These are phyloP conservation scores for Beta lomatogona DNA, from an alignment of 179 eudicot genomes.

Conservation along the genomic window DNA sequence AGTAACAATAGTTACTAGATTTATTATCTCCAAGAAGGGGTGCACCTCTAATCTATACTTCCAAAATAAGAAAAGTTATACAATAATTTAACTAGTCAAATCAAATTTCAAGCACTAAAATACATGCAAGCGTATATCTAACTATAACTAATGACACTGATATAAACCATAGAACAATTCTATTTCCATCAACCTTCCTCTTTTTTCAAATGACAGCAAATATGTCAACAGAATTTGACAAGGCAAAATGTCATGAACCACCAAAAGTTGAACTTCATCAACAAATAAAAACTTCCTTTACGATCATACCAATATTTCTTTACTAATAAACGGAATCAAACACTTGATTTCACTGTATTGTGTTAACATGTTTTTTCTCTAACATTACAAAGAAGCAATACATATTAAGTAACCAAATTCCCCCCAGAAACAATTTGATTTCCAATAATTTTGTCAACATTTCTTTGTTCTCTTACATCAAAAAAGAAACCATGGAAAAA, in stretches of 20 bases:
- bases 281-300: not conserved
- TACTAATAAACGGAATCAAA: not conserved
- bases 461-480: not conserved
- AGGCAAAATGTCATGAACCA: not conserved
- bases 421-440: not conserved
- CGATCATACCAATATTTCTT: not conserved
- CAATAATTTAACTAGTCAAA: not conserved
- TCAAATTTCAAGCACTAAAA: too few species aligned
- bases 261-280: not conserved
- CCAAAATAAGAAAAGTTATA: not conserved
- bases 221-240: not conserved
- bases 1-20: not conserved
- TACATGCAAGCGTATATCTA: too few species aligned
- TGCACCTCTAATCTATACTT: not conserved
- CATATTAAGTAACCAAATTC: not conserved
- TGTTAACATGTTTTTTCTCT: not conserved
- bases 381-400: not conserved
- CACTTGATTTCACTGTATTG: not conserved
- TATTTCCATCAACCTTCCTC: not conserved
- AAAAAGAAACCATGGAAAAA: not conserved
- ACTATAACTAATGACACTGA: not conserved
- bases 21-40: not conserved
- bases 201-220: not conserved
- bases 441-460: not conserved
- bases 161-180: not conserved